A percentile compares a stretch with the other conserved stretches of the same genome.
phyloP scores from a whole-genome alignment of 208 protist species.

The Borovskyia barvae region DNA sequence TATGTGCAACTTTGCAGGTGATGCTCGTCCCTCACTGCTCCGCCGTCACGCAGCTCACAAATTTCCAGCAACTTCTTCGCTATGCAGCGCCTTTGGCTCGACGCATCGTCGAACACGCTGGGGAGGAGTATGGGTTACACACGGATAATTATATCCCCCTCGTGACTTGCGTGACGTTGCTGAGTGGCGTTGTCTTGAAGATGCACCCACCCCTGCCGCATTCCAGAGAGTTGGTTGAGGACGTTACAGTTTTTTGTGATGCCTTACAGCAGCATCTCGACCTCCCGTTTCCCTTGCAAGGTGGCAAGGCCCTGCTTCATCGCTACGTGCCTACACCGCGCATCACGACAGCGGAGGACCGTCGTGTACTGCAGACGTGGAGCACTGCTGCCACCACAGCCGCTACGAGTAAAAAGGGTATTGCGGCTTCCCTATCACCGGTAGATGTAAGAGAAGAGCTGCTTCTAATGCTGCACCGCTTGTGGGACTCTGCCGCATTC shows the following conservation, averaged over 20 bases:
- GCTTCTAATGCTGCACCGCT: conserved; percentile 30
- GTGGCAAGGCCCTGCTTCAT: conserved; percentile 35
- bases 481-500: conserved; percentile 72
- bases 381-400: conserved; percentile 1
- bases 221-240: conserved; percentile 9
- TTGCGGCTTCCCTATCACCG: no score
- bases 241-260: conserved; percentile 48
- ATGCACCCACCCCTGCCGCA: conserved; percentile 28
- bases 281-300: conserved; percentile 66
- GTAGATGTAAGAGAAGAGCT: no score
- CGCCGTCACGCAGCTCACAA: neutral
- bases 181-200: conserved; percentile 18
- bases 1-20: conserved; percentile 6
- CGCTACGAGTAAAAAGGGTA: no score
- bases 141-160: conserved; percentile 69
- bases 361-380: conserved; percentile 42
- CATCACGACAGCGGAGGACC: conserved; percentile 78
- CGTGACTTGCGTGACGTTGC: conserved; percentile 33
- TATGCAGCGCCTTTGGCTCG: conserved; percentile 30
- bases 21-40: neutral
- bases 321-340: conserved; percentile 47
- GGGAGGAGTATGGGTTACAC: conserved; percentile 25
- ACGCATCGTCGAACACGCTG: conserved; percentile 18
- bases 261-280: conserved; percentile 63
- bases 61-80: conserved; percentile 26